A percentile compares a stretch with the other conserved stretches of the same genome.
phyloP scores from a whole-genome alignment of 495 filamentous ascomycete genomes.

The Delitschia confertaspora region DNA sequence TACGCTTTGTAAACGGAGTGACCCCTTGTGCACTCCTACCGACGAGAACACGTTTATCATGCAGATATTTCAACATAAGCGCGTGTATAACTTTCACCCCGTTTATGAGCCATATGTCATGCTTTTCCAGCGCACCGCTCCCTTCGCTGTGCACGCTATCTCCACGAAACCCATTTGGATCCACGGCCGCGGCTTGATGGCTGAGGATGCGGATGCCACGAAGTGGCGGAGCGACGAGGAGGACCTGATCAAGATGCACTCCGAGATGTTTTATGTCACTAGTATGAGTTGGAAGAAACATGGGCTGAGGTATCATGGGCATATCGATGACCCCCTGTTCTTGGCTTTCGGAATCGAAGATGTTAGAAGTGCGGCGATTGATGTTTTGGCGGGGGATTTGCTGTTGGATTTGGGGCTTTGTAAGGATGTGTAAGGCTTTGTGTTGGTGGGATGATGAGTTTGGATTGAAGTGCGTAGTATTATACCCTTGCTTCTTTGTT shows the following conservation, averaged over 20 bases:
- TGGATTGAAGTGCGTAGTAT: too few relatives aligned
- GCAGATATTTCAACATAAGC: constrained; percentile 46
- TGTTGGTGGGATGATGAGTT: too few relatives aligned
- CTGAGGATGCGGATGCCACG: background rate
- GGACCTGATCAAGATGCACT: constrained; percentile 18
- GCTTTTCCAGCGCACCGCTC: constrained; percentile 38
- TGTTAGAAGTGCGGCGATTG: constrained; percentile 36
- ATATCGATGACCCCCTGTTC: constrained; percentile 43
- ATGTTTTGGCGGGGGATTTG: constrained; percentile 42
- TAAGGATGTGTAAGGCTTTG: too few relatives aligned
- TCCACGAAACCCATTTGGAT: constrained; percentile 47
- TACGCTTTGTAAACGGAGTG: constrained; percentile 43
- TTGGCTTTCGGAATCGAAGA: constrained; percentile 46
- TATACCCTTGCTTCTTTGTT: too few relatives aligned
- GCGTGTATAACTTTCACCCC: constrained; percentile 37
- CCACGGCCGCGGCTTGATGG: constrained; percentile 31
- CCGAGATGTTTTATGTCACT: constrained; percentile 44
- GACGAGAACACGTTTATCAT: constrained; percentile 43
- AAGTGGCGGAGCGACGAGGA: background rate
- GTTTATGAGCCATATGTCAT: constrained; percentile 49
- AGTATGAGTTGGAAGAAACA: constrained; percentile 44
- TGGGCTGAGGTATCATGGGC: constrained; percentile 42
- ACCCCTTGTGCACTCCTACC: constrained; percentile 35
- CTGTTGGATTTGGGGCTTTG: constrained; percentile 36
- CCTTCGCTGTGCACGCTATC: constrained; percentile 43